Conservation (phyloP, 108 stramenopile genomes). For the Epithemia pelagica region DNA sequence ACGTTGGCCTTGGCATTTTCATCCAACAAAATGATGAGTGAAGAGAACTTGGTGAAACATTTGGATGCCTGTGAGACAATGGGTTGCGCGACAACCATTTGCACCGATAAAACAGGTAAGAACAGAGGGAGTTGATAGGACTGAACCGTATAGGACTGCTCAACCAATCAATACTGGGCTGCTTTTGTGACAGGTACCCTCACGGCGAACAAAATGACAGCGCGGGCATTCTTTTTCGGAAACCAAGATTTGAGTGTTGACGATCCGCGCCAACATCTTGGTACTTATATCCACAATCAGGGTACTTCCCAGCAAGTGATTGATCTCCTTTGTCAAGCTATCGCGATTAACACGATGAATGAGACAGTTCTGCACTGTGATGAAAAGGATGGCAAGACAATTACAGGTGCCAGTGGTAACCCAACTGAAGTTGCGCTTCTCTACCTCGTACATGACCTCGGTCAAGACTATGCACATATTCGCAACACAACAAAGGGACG, state of each 20-base stretch:
- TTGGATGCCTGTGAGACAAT: slow-evolving; percentile 98
- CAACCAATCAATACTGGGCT: neutral
- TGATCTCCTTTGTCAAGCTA: slow-evolving; percentile 36
- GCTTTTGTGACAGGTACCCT: slow-evolving; percentile 64
- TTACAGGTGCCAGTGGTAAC: slow-evolving; percentile 68
- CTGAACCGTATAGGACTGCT: neutral
- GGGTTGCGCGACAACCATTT: slow-evolving; percentile 98
- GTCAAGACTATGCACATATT: slow-evolving; percentile 52
- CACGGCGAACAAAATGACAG: slow-evolving; percentile 96
- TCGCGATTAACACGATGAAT: slow-evolving; percentile 80
- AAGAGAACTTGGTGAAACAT: slow-evolving; percentile 93
- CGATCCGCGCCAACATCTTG: slow-evolving; percentile 47
- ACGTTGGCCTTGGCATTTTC: slow-evolving; percentile 91
- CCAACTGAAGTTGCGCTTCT: slow-evolving; percentile 94
- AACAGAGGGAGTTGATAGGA: neutral
- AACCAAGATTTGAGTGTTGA: slow-evolving; percentile 36
- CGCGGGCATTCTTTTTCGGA: slow-evolving; percentile 49
- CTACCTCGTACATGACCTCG: slow-evolving; percentile 48
- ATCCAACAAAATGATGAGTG: slow-evolving; percentile 89
- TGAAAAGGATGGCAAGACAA: slow-evolving; percentile 22
- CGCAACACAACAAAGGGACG: slow-evolving; percentile 65
- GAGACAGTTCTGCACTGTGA: slow-evolving; percentile 52
- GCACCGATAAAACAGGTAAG: slow-evolving; percentile 92
- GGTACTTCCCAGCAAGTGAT: slow-evolving; percentile 25
- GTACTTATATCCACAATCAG: slow-evolving; percentile 36